phyloP scores from a whole-genome alignment of 768 basidiomycete genomes.

The Tricholoma sp. region DNA sequence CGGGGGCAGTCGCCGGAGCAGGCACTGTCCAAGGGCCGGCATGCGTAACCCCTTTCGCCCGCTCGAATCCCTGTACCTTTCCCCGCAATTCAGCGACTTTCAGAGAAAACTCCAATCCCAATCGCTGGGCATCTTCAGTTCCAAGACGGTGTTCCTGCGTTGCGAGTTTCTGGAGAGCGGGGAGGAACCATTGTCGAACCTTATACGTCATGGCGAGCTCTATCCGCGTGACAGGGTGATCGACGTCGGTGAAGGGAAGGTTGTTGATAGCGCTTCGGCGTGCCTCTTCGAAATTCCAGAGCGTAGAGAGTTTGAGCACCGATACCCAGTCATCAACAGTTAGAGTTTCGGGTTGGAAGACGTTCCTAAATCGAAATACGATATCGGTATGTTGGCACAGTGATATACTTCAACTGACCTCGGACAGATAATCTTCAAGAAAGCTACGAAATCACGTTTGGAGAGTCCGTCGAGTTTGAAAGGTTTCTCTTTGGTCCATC shows the following conservation, averaged over 20 bases:
- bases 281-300: not conserved
- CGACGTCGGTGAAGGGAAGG: not conserved
- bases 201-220: not conserved
- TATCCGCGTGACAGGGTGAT: not conserved
- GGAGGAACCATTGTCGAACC: slow-evolving; percentile 2
- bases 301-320: not conserved
- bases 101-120: not conserved
- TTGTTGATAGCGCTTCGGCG: not conserved
- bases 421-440: slow-evolving; percentile 19
- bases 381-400: not conserved
- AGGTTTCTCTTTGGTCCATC: slow-evolving; percentile 23
- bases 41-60: not conserved
- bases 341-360: not conserved
- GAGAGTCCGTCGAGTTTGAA: slow-evolving; percentile 22
- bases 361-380: not conserved
- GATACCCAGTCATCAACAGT: not conserved
- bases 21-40: not conserved
- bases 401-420: slow-evolving; percentile 13
- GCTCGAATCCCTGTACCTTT: not conserved
- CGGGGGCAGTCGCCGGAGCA: not conserved
- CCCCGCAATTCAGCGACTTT: not conserved
- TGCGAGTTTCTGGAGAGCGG: not conserved
- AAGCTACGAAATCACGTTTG: slow-evolving; percentile 17
- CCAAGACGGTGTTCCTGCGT: not conserved
- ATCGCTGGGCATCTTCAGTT: not conserved